A percentile compares a stretch with the other conserved stretches of the same genome.
Conservation (phyloP, 176 grass and related monocot genomes). For the Alopecurus myosuroides region DNA sequence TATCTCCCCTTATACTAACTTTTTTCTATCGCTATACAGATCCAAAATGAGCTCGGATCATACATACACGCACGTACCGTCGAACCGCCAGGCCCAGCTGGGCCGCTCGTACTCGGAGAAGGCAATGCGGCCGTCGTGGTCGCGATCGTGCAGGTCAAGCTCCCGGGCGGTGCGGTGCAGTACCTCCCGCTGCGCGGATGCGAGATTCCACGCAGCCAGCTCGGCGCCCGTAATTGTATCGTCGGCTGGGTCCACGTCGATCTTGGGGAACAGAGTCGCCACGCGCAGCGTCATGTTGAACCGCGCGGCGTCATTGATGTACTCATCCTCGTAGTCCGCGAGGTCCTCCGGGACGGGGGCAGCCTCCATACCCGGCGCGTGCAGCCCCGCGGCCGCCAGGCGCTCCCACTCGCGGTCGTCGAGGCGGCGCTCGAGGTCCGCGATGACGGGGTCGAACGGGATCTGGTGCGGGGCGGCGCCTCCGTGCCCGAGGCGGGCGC, state of each 20-base stretch:
- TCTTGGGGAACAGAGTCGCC: slow-evolving; percentile 70
- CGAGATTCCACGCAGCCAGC: slow-evolving; percentile 77
- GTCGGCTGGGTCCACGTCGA: slow-evolving; percentile 74
- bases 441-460: slow-evolving; percentile 83
- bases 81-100: slow-evolving; percentile 75
- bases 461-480: slow-evolving; percentile 26
- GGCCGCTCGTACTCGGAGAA: slow-evolving; percentile 79
- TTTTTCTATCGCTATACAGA: not conserved
- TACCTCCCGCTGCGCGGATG: slow-evolving; percentile 49
- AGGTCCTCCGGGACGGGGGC: slow-evolving; percentile 66
- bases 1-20: not conserved
- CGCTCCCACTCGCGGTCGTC: slow-evolving; percentile 93
- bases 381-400: slow-evolving; percentile 41
- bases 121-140: slow-evolving; percentile 67
- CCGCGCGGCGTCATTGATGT: slow-evolving; percentile 60
- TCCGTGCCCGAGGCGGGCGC: not conserved
- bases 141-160: slow-evolving; percentile 84
- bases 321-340: slow-evolving; percentile 52
- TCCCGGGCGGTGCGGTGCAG: slow-evolving; percentile 70
- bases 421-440: slow-evolving; percentile 64
- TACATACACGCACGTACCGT: slow-evolving; percentile 43
- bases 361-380: slow-evolving; percentile 77
- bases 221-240: slow-evolving; percentile 55
- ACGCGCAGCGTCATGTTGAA: slow-evolving; percentile 85
- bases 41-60: slow-evolving; percentile 2